Percentiles rank a stretch among this genome's conserved stretches.
Conservation (phyloP, 179 eudicot species). For the Camellia oleifera region DNA sequence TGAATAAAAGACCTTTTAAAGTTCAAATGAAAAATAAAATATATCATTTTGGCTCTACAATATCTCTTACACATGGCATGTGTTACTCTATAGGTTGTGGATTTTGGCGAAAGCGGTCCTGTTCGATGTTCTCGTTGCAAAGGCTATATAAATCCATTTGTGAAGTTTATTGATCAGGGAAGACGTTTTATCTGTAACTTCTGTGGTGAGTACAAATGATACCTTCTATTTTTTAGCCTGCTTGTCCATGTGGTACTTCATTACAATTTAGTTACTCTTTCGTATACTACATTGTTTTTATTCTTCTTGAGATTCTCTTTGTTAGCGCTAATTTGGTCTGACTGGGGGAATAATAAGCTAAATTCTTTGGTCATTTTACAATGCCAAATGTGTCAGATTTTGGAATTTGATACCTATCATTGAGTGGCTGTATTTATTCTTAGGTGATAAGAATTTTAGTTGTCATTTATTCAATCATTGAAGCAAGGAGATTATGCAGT, state of each 20-base stretch:
- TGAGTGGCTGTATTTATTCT: conserved; percentile 2
- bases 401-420: not conserved
- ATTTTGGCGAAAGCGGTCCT: conserved; percentile 96
- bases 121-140: conserved; percentile 96
- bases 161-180: conserved; percentile 94
- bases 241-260: not conserved
- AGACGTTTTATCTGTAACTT: conserved; percentile 85
- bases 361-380: not conserved
- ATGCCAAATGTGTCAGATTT: not conserved
- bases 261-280: not conserved
- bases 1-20: not conserved
- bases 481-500: not conserved
- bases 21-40: not conserved
- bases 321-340: not conserved
- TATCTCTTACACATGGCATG: conserved; percentile 1
- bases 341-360: not conserved
- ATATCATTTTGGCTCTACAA: not conserved
- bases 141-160: conserved; percentile 90
- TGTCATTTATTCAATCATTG: not conserved
- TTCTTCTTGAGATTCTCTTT: not conserved
- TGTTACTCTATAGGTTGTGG: conserved; percentile 61
- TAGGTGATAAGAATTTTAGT: not conserved
- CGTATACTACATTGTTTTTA: not conserved
- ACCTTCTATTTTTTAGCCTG: not conserved
- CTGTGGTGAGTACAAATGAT: conserved; percentile 60